Percentiles rank a stretch among this genome's conserved stretches.
Conservation (phyloP, 1,284 basidiomycete species). For the Cutaneotrichosporon sp. region DNA sequence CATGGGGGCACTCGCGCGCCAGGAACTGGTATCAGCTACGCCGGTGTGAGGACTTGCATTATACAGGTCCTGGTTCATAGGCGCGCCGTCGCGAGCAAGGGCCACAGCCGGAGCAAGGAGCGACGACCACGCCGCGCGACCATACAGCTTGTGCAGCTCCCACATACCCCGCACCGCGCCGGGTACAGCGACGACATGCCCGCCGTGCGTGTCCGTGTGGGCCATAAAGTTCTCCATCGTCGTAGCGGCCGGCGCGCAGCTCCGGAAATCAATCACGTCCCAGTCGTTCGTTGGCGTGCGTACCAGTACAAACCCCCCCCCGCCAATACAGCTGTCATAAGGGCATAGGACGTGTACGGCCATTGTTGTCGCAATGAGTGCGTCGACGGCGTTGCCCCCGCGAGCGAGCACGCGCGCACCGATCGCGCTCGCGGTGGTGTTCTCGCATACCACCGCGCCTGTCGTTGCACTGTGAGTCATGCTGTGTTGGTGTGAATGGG, state of each 20-base stretch:
- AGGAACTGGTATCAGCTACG: slow-evolving; percentile 11
- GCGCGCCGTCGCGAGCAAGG: slow-evolving; percentile 57
- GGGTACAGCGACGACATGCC: slow-evolving; percentile 34
- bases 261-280: slow-evolving; percentile 30
- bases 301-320: slow-evolving; percentile 35
- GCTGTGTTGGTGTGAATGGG: no score
- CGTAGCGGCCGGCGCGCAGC: slow-evolving; percentile 20
- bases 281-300: slow-evolving; percentile 13
- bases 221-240: slow-evolving; percentile 5
- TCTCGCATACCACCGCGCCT: slow-evolving; percentile 15
- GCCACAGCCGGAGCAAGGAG: slow-evolving; percentile 23
- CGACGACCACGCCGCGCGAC: slow-evolving; percentile 23
- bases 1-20: slow-evolving; percentile 5
- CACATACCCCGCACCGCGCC: slow-evolving; percentile 30
- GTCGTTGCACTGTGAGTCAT: not conserved
- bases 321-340: slow-evolving; percentile 50
- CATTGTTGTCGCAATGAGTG: slow-evolving; percentile 44
- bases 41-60: slow-evolving; percentile 15
- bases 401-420: slow-evolving; percentile 23
- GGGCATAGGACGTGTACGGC: slow-evolving; percentile 53
- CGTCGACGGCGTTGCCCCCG: slow-evolving; percentile 36
- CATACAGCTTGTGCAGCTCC: slow-evolving; percentile 28
- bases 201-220: slow-evolving; percentile 11
- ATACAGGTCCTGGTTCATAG: slow-evolving; percentile 44
- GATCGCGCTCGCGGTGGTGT: slow-evolving; percentile 22